A percentile compares a stretch with the other conserved stretches of the same genome.
These are phyloP conservation scores for Cladosporium phlei DNA, from an alignment of 2,329 filamentous ascomycete genomes.

Conservation along the genomic window DNA sequence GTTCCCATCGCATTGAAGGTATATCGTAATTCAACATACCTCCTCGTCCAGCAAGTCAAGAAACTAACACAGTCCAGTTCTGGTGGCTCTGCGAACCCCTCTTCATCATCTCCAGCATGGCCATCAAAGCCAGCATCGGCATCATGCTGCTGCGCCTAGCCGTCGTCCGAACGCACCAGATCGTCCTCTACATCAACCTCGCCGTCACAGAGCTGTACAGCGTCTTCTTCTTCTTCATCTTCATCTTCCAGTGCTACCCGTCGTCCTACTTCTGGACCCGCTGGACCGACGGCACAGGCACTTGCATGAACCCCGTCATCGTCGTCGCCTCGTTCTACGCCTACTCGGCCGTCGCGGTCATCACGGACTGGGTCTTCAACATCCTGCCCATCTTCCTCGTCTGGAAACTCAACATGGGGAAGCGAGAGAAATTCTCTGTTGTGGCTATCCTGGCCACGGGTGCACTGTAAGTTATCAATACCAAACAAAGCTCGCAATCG, in stretches of 20 bases:
- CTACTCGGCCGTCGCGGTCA: slow-evolving; percentile 33
- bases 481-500: not conserved
- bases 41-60: too few relatives aligned
- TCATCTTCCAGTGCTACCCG: slow-evolving; percentile 19
- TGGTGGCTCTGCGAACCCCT: slow-evolving; percentile 35
- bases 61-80: slow-evolving; percentile 27
- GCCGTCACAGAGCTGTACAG: slow-evolving; percentile 17
- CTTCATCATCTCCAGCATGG: slow-evolving; percentile 18
- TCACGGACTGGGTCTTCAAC: slow-evolving; percentile 40
- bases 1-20: slow-evolving; percentile 19
- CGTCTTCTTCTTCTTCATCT: slow-evolving; percentile 18
- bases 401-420: slow-evolving; percentile 37
- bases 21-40: not conserved
- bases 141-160: slow-evolving; percentile 18
- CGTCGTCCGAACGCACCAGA: slow-evolving; percentile 12
- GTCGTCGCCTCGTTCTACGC: slow-evolving; percentile 42
- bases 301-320: slow-evolving; percentile 36
- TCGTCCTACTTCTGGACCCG: slow-evolving; percentile 18
- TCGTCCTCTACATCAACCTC: slow-evolving; percentile 14
- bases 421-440: slow-evolving; percentile 34
- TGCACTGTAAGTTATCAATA: slow-evolving; percentile 26
- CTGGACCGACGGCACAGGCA: slow-evolving; percentile 13
- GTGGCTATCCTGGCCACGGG: slow-evolving; percentile 37
- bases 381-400: slow-evolving; percentile 40
- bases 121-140: slow-evolving; percentile 19